phyloP scores from a whole-genome alignment of 805 yeast species.

The Phaffomyces thermotolerans region DNA sequence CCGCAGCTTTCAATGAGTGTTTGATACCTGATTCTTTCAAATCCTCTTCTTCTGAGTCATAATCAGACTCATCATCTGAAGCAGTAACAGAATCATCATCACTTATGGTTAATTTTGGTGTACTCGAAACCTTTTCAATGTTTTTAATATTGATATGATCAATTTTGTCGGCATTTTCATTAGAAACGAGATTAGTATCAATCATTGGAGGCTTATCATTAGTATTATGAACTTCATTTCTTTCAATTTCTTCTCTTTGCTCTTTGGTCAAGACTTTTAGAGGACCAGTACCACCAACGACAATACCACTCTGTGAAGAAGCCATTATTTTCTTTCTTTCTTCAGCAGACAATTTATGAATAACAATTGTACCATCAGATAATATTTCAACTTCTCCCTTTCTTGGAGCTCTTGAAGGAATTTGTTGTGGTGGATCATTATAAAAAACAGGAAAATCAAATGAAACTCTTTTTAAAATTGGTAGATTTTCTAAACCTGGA shows the following conservation, averaged over 20 bases:
- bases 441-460: constrained; percentile 73
- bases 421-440: constrained; percentile 89
- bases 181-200: neutral
- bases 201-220: neutral
- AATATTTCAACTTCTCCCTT: constrained; percentile 71
- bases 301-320: constrained; percentile 56
- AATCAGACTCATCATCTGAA: neutral
- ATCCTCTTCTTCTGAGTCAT: neutral
- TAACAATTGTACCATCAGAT: constrained; percentile 45
- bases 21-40: neutral
- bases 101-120: neutral
- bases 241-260: constrained; percentile 12
- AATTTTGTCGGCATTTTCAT: neutral
- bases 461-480: constrained; percentile 52
- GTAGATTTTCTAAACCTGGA: constrained; percentile 37
- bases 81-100: neutral
- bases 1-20: constrained; percentile 27
- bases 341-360: constrained; percentile 48
- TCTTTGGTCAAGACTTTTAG: constrained; percentile 34
- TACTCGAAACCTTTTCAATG: neutral
- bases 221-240: constrained; percentile 3
- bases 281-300: constrained; percentile 74
- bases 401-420: constrained; percentile 79
- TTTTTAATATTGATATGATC: neutral
- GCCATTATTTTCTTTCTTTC: constrained; percentile 40